Evolutionary conservation across 441 rosid species (phyloP).

Genomic region (Syzygium malaccense): DNA sequence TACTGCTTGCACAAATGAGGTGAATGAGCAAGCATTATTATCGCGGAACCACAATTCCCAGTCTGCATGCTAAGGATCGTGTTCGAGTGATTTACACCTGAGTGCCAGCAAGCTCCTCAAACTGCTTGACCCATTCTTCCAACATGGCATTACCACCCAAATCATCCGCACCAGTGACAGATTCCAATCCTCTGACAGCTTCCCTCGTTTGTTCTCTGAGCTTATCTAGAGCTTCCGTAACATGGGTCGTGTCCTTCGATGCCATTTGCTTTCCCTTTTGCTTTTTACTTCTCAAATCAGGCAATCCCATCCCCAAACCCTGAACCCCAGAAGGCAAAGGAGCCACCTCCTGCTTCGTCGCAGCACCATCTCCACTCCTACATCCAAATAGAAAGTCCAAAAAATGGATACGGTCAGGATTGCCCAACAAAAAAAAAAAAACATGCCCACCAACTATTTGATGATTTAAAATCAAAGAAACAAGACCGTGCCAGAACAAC

Average conservation of each 20-base stretch:
- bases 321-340: slow-evolving; percentile 54
- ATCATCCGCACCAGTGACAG: slow-evolving; percentile 48
- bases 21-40: not conserved
- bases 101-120: slow-evolving; percentile 77
- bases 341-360: slow-evolving; percentile 29
- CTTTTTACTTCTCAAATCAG: slow-evolving; percentile 75
- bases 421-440: not conserved
- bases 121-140: slow-evolving; percentile 95
- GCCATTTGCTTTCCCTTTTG: slow-evolving; percentile 59
- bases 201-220: slow-evolving; percentile 86
- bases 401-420: not conserved
- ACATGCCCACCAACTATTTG: not conserved
- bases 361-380: slow-evolving; percentile 32
- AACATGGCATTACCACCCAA: slow-evolving; percentile 50
- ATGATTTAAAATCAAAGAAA: not conserved
- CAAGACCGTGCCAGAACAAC: slow-evolving; percentile 24
- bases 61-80: not conserved
- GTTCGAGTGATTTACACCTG: slow-evolving; percentile 34
- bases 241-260: slow-evolving; percentile 60
- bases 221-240: slow-evolving; percentile 72
- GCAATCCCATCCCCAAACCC: slow-evolving; percentile 88
- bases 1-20: not conserved
- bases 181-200: slow-evolving; percentile 76
- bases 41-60: not conserved
- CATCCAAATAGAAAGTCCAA: slow-evolving; percentile 7